Percentiles rank a stretch among this genome's conserved stretches.
Evolutionary conservation across 2,329 filamentous ascomycete genomes (phyloP).

Genomic region (Xylariaceae sp.): DNA sequence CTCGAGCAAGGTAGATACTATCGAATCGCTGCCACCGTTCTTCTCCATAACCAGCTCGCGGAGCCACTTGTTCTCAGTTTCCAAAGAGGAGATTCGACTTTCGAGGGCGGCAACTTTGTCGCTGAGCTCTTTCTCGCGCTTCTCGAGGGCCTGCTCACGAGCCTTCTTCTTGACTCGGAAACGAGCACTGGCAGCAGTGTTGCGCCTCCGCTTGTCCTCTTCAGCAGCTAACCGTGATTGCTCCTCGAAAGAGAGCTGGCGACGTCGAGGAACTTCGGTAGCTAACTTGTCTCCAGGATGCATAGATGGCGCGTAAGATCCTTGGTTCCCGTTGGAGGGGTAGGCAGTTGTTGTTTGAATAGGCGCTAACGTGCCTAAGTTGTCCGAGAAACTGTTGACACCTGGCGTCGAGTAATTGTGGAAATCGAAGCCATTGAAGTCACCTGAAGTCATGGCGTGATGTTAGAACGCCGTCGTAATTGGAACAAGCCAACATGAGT

Average conservation of each 20-base stretch:
- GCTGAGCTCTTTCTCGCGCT: constrained; percentile 74
- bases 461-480: constrained; percentile 35
- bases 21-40: constrained; percentile 57
- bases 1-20: constrained; percentile 47
- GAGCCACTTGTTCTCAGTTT: constrained; percentile 44
- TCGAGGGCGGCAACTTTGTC: constrained; percentile 73
- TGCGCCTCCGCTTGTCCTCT: constrained; percentile 84
- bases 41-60: constrained; percentile 74
- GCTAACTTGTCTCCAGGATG: constrained; percentile 39
- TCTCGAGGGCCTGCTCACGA: constrained; percentile 79
- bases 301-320: constrained; percentile 30
- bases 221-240: constrained; percentile 69
- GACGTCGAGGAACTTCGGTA: constrained; percentile 40
- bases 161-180: constrained; percentile 97
- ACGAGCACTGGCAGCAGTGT: constrained; percentile 81
- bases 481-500: constrained; percentile 23
- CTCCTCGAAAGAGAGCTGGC: constrained; percentile 59
- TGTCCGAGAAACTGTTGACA: constrained; percentile 42
- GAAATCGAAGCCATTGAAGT: constrained; percentile 54
- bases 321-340: constrained; percentile 35
- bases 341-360: constrained; percentile 50
- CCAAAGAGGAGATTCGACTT: constrained; percentile 61
- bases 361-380: constrained; percentile 40
- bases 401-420: constrained; percentile 47
- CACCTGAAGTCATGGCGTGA: constrained; percentile 50